Percentiles rank a stretch among this genome's conserved stretches.
Conservation (phyloP, 129 eudicot species). For the Centaurea solstitialis region DNA sequence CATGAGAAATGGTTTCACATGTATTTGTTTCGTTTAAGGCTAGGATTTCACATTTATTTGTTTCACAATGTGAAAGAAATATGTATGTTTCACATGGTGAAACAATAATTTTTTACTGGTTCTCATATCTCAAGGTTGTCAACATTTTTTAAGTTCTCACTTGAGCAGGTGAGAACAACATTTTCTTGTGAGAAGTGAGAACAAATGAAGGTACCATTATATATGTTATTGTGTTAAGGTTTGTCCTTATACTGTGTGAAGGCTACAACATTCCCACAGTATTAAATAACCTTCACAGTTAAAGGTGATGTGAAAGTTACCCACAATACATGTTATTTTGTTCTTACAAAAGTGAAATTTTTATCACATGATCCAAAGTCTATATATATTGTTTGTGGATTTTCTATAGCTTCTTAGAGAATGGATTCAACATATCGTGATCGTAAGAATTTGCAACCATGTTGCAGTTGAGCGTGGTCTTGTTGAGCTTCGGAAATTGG, state of each 20-base stretch:
- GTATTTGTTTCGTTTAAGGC: neutral
- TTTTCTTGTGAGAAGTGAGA: neutral
- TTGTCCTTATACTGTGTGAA: neutral
- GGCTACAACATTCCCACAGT: neutral
- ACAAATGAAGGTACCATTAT: neutral
- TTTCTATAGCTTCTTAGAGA: neutral
- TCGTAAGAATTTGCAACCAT: neutral
- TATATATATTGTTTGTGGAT: neutral
- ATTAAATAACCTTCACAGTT: neutral
- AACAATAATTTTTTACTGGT: neutral
- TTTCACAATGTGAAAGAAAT: neutral
- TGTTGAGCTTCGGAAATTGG: slow-evolving; percentile 64
- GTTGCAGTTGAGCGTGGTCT: slow-evolving; percentile 76
- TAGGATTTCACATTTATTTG: neutral
- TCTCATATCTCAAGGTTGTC: neutral
- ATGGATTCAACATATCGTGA: neutral
- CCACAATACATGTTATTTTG: neutral
- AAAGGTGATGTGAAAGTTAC: neutral
- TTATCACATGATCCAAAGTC: neutral
- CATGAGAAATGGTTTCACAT: neutral
- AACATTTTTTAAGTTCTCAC: neutral
- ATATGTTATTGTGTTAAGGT: neutral
- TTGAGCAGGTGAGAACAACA: neutral
- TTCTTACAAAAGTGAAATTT: neutral
- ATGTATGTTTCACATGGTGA: neutral